Percentiles rank a stretch among this genome's conserved stretches.
These are phyloP conservation scores for Aulographum hederae DNA, from an alignment of 2,329 filamentous ascomycete genomes.

Conservation along the genomic window DNA sequence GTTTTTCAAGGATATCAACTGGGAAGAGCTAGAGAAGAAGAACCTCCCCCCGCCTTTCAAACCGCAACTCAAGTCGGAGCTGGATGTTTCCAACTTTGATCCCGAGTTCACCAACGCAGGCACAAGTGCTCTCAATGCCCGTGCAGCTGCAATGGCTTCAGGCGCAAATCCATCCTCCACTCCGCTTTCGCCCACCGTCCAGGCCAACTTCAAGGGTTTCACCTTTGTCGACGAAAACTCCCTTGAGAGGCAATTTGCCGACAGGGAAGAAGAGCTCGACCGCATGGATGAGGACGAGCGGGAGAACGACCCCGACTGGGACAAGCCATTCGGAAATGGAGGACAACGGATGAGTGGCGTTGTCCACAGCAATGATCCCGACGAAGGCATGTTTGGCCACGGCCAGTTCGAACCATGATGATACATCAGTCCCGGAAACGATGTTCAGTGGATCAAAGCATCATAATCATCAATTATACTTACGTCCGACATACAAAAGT, in stretches of 20 bases:
- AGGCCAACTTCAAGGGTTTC: slow-evolving; percentile 96
- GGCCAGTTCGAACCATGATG: neutral
- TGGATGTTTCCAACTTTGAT: slow-evolving; percentile 95
- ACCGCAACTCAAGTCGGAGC: slow-evolving; percentile 87
- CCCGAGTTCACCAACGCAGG: slow-evolving; percentile 95
- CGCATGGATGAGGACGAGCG: slow-evolving; percentile 26
- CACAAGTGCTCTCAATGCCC: slow-evolving; percentile 66
- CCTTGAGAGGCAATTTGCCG: slow-evolving; percentile 62
- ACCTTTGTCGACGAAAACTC: slow-evolving; percentile 98
- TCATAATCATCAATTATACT: no score
- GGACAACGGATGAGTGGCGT: slow-evolving; percentile 35
- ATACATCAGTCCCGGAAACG: no score
- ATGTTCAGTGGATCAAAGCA: no score
- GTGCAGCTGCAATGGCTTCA: slow-evolving; percentile 68
- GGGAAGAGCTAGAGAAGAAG: slow-evolving; percentile 75
- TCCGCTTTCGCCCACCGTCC: slow-evolving; percentile 82
- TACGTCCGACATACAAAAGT: no score
- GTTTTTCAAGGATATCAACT: slow-evolving; percentile 91
- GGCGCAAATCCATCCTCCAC: slow-evolving; percentile 74
- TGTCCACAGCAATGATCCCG: slow-evolving; percentile 20
- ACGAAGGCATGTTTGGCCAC: no score
- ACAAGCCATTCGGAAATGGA: slow-evolving; percentile 17
- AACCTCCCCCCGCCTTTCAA: slow-evolving; percentile 93
- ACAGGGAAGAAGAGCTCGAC: slow-evolving; percentile 20
- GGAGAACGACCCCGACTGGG: slow-evolving; percentile 23